phyloP scores from a whole-genome alignment of 805 yeast genomes.

The Candida methanosorbosa region DNA sequence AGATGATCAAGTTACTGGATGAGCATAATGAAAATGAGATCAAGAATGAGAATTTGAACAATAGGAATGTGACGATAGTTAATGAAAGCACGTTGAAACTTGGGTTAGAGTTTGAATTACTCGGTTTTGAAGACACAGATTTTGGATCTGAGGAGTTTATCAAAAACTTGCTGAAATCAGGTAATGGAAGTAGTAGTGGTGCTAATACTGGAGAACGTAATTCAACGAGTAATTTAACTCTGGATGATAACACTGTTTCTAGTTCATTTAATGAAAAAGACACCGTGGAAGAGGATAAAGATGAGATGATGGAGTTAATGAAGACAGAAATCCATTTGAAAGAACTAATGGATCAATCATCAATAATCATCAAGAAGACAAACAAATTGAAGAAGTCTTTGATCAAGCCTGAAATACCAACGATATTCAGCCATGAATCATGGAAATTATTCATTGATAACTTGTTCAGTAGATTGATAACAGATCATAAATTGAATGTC shows the following conservation, averaged over 20 bases:
- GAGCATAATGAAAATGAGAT: constrained; percentile 10
- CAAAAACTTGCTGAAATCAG: constrained; percentile 27
- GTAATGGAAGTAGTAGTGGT: background rate
- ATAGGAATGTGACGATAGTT: constrained; percentile 9
- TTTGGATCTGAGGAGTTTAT: constrained; percentile 56
- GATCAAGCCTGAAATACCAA: constrained; percentile 14
- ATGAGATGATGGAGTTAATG: constrained; percentile 14
- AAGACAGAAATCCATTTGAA: constrained; percentile 12
- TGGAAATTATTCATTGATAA: constrained; percentile 13
- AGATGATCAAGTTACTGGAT: constrained; percentile 41
- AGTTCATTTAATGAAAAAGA: constrained; percentile 2
- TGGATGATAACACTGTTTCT: background rate
- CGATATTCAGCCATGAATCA: constrained; percentile 11
- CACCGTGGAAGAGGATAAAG: constrained; percentile 19
- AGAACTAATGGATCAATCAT: constrained; percentile 19
- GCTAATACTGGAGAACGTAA: background rate
- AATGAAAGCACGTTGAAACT: constrained; percentile 16
- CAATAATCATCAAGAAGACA: constrained; percentile 12
- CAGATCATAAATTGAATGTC: background rate
- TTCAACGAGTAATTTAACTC: background rate
- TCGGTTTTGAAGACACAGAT: constrained; percentile 43
- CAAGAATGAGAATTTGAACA: constrained; percentile 7
- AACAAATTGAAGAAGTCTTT: constrained; percentile 10
- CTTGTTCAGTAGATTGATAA: background rate
- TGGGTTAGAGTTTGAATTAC: constrained; percentile 27